These are phyloP conservation scores for Penicillium samsonianum DNA, from an alignment of 495 filamentous ascomycete species.

Conservation along the genomic window DNA sequence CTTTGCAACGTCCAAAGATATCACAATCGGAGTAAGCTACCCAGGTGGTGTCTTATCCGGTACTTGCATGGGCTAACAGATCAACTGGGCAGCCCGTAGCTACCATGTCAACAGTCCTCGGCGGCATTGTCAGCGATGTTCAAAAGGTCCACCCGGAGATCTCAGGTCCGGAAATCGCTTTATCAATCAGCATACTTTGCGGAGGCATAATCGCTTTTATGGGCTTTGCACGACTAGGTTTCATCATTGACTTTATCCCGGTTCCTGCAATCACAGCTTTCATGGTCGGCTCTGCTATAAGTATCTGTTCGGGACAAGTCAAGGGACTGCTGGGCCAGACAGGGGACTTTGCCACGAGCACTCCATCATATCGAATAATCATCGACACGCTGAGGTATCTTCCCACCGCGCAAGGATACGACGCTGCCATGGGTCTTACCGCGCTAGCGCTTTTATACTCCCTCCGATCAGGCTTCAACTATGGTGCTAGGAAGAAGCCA, in stretches of 20 bases:
- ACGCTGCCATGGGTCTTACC: constrained; percentile 87
- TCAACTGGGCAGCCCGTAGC: constrained; percentile 71
- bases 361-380: constrained; percentile 75
- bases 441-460: constrained; percentile 81
- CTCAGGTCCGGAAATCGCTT: constrained; percentile 63
- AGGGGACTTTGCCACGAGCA: constrained; percentile 64
- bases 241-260: constrained; percentile 92
- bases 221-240: constrained; percentile 76
- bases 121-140: constrained; percentile 68
- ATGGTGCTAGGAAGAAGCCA: constrained; percentile 63
- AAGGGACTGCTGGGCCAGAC: constrained; percentile 78
- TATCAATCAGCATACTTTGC: constrained; percentile 71
- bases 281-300: constrained; percentile 94
- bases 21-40: constrained; percentile 83
- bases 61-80: background rate
- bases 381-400: constrained; percentile 82
- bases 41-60: background rate
- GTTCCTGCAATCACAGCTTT: constrained; percentile 86
- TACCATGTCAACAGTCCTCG: constrained; percentile 84
- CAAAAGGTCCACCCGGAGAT: constrained; percentile 56
- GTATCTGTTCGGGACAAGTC: constrained; percentile 82
- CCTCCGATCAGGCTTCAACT: constrained; percentile 66
- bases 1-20: constrained; percentile 96
- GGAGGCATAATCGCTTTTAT: constrained; percentile 77
- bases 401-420: constrained; percentile 56